Evolutionary conservation across 2,329 filamentous ascomycete species (phyloP), one percentile per base, ranked within the genome.

Genomic region (Colletotrichum orbiculare): DNA sequence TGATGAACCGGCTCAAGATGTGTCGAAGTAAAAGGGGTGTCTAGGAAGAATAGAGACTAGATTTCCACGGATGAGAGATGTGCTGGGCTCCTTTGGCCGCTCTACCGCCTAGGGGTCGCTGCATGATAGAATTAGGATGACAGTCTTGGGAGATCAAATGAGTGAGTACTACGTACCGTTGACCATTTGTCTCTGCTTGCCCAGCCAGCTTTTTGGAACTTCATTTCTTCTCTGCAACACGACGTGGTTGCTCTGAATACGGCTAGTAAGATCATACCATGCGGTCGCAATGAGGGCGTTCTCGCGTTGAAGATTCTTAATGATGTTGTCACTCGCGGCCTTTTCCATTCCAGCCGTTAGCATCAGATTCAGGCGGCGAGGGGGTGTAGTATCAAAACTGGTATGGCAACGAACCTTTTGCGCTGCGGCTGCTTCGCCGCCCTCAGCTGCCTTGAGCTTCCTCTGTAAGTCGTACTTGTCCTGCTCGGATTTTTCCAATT

Each of bases 211-310:
- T 78, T 88, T 90, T 12, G 92, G 91, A 70, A 86, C 86, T 71
- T 95, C 91, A 70, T 88, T 87, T 70, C 91, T 85, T 69, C 93
- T 83, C 73, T 94, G 91, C 67, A 96, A 79, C 59, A 92, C 88
- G 46, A 95, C 90, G 67, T 92, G 91, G 75, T 94, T 95, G 79
- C 91, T 94, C 78, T 96, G 92, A 70, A 96, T 78, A 55, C 93
- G 85, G 73, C 85, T 89, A 34, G 90, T 89, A 72, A 96, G 85
- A 76, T 95, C 92, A 78, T 94, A 94, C 92, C 92, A 96, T 2
- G 93, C 93, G n/a, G 89, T 91, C 34, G 90, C 83, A 71, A 96
- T 93, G 73, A 96, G 84, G 43, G 85, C 85, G 75, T 93, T 93
- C 77, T 96, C 93, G 70, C 91, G 87, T 75, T 91, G 86, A 64